Base-by-base conservation (phyloP, 1,139 yeast genomes). In the Sugiyamaella xylanicola region DNA sequence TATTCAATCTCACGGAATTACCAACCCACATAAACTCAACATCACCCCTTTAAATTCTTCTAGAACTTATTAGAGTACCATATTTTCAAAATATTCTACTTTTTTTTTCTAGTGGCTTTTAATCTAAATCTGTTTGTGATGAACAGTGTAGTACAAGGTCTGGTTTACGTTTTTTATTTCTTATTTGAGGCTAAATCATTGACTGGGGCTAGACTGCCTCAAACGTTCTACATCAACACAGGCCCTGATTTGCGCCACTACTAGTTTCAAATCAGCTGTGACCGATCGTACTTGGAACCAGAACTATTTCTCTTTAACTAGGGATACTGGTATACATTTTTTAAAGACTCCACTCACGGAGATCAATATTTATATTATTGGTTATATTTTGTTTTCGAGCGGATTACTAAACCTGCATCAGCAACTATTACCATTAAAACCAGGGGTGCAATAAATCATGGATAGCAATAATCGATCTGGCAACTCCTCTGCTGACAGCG, bases 381-480 rank as follows among this genome's bases (percentile, higher is more conserved):
- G n/a, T n/a, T n/a, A n/a, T n/a, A n/a, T n/a, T n/a, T n/a, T n/a
- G n/a, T n/a, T n/a, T n/a, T n/a, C n/a, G n/a, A n/a, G n/a, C n/a
- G n/a, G n/a, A 32, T 32, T 32, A 32, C 37, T 32, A 32, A 32
- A 32, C 15, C 15, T n/a, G 37, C 37, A 8, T 32, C 15, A 8
- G 15, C 13, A 8, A 8, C 13, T 15, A n/a, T 11, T 15, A 32
- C 15, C 37, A 32, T 32, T 32, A 13, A 8, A 32, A 32, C 37
- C 15, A 32, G 13, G 15, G 13, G 5, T n/a, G 4, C 8, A 7
- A 32, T 4, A 32, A 8, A 32, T 20, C 39, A 32, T 20, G 25
- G 22, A 48, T 48, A 37, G 35, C 13, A 48, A 48, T 17, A 41
- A 41, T 16, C 36, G 37, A 8, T 20, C 19, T 21, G 16, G 52